Evolutionary conservation across 495 filamentous ascomycete genomes (phyloP).

Genomic region (Lineolata rhizophorae): DNA sequence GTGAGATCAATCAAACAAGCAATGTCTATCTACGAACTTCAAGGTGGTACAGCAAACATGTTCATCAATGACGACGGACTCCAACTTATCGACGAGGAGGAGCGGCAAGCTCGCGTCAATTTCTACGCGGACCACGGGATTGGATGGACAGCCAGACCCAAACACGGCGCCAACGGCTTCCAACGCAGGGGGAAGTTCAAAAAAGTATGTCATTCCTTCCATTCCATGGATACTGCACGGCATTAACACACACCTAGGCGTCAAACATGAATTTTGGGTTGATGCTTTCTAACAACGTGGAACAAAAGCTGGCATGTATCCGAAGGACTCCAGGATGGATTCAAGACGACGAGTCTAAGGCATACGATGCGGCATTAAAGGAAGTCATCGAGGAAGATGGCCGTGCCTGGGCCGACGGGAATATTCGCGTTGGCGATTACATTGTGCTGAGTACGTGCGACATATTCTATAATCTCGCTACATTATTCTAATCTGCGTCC

Average conservation of each 20-base stretch:
- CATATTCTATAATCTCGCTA: neutral
- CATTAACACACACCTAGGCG: no score
- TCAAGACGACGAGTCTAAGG: slow-evolving; percentile 44
- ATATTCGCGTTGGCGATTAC: slow-evolving; percentile 61
- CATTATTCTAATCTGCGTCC: neutral
- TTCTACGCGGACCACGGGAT: slow-evolving; percentile 50
- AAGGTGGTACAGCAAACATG: slow-evolving; percentile 60
- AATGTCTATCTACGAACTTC: slow-evolving; percentile 58
- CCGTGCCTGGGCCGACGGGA: slow-evolving; percentile 59
- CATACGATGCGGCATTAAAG: slow-evolving; percentile 38
- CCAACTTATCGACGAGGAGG: slow-evolving; percentile 44
- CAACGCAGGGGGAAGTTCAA: slow-evolving; percentile 29
- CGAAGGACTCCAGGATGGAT: slow-evolving; percentile 38
- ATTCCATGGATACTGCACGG: no score
- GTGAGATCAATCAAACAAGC: slow-evolving; percentile 49
- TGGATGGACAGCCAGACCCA: slow-evolving; percentile 59
- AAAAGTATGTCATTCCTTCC: no score
- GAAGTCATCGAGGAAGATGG: slow-evolving; percentile 39
- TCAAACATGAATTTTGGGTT: slow-evolving; percentile 74
- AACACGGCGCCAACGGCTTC: slow-evolving; percentile 35
- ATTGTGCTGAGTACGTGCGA: slow-evolving; percentile 30
- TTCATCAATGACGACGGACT: slow-evolving; percentile 67
- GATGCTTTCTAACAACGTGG: slow-evolving; percentile 52
- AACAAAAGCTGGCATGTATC: slow-evolving; percentile 38
- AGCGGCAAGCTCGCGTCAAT: slow-evolving; percentile 41